Conservation (phyloP, 345 rosid species). For the Cochlearia excelsa region DNA sequence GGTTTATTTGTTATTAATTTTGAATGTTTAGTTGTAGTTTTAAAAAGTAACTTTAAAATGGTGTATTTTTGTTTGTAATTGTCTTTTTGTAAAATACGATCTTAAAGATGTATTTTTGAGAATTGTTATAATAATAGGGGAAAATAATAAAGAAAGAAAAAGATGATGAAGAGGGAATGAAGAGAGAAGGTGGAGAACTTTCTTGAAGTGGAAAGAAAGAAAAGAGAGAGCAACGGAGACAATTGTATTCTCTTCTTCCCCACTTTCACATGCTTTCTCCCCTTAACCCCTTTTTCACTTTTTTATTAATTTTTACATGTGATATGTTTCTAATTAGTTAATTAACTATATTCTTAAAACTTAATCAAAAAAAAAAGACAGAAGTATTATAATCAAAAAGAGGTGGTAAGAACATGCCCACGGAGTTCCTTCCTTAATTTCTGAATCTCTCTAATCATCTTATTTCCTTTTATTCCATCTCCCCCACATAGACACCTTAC, state of each 20-base stretch:
- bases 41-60: too few relatives aligned
- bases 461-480: too few relatives aligned
- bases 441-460: too few relatives aligned
- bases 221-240: conserved; percentile 34
- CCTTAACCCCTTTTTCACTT: conserved; percentile 16
- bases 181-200: conserved; percentile 32
- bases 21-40: too few relatives aligned
- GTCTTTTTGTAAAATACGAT: too few relatives aligned
- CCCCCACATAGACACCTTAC: too few relatives aligned
- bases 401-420: too few relatives aligned
- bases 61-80: too few relatives aligned
- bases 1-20: too few relatives aligned
- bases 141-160: not conserved
- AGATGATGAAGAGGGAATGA: conserved; percentile 15
- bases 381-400: too few relatives aligned
- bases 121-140: not conserved
- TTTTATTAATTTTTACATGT: conserved; percentile 30
- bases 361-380: too few relatives aligned
- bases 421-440: too few relatives aligned
- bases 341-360: not conserved
- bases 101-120: not conserved
- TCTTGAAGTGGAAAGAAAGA: conserved; percentile 34
- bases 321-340: conserved; percentile 18
- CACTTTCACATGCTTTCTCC: conserved; percentile 31
- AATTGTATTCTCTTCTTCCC: conserved; percentile 29